phyloP scores from a whole-genome alignment of 148 eudicot genomes.

The Silene conica region DNA sequence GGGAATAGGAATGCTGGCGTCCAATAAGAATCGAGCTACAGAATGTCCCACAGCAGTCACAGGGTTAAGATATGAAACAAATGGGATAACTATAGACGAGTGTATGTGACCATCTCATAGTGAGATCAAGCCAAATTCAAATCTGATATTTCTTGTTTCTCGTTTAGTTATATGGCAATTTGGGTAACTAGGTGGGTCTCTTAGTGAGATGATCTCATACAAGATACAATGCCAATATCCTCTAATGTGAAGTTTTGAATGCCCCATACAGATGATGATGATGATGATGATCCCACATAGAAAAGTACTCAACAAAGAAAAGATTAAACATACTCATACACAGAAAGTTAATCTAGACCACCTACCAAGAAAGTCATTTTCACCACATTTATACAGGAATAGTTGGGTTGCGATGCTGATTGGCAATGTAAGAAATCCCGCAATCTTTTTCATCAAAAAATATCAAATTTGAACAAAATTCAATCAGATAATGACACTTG shows the following conservation, averaged over 20 bases:
- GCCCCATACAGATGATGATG: neutral
- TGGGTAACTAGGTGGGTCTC: neutral
- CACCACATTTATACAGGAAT: neutral
- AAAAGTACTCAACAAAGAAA: neutral
- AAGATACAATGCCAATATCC: neutral
- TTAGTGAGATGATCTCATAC: neutral
- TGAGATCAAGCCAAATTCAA: neutral
- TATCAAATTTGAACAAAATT: neutral
- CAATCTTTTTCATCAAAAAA: neutral
- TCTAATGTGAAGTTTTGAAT: neutral
- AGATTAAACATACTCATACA: neutral
- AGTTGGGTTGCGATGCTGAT: neutral
- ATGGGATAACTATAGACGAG: no score
- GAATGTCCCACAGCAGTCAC: no score
- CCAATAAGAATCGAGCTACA: no score
- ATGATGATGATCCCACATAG: neutral
- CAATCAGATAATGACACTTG: slow-evolving; percentile 20
- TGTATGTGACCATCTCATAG: neutral
- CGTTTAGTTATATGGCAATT: neutral
- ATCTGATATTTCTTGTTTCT: neutral
- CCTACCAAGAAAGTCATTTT: neutral
- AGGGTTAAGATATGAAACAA: no score
- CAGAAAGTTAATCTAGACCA: neutral
- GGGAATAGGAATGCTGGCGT: no score
- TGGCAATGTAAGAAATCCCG: neutral